Base-by-base conservation (phyloP, 495 filamentous ascomycete genomes). In the Talaromyces proteolyticus region DNA sequence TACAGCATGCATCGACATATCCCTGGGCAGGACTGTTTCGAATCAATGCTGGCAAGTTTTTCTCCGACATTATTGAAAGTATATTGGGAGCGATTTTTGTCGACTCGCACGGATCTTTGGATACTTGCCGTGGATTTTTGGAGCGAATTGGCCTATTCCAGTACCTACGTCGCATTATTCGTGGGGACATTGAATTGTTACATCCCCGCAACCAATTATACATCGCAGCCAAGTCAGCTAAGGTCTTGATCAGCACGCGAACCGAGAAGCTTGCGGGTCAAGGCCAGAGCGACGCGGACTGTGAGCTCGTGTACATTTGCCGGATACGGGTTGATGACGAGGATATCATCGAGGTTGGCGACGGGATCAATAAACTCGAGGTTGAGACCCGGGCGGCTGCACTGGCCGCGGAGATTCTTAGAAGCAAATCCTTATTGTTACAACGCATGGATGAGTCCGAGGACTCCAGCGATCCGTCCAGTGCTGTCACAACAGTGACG, bases 81-180 rank as follows among this genome's bases (percentile, higher is more conserved):
- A 53, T 92, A 1, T 63, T 96, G 1, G 93, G 89, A 0, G 93
- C 92, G 0, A 79, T 96, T 0, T 98, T 86, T 69, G 71, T 95
- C 44, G 93, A 96, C 60, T 87, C 82, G 0, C 53, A 59, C 3
- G 87, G 87, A 2, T 66, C 78, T 3, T 57, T 91, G 20, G 66
- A 62, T 0, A 63, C 51, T 0, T 90, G 86, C 52, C 64, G 68
- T 21, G 50, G 24, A 0, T 76, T 96, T 34, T 53, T 86, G 0
- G 81, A 87, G 51, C 58, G 71, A 1, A 55, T 88, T 1, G 89
- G 90, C 0, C 64, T 96, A 10, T 47, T 90, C 24, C 56, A 61
- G n/a, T 81, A 79, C 51, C 57, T 95, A 56, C 60, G 74, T 0
- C 69, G 85, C 12, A 63, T 92, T 2, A 57, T 94, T 19, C 51